A percentile compares a stretch with the other conserved stretches of the same genome.
phyloP scores from a whole-genome alignment of 805 yeast genomes.

The Teunomyces tritomae region DNA sequence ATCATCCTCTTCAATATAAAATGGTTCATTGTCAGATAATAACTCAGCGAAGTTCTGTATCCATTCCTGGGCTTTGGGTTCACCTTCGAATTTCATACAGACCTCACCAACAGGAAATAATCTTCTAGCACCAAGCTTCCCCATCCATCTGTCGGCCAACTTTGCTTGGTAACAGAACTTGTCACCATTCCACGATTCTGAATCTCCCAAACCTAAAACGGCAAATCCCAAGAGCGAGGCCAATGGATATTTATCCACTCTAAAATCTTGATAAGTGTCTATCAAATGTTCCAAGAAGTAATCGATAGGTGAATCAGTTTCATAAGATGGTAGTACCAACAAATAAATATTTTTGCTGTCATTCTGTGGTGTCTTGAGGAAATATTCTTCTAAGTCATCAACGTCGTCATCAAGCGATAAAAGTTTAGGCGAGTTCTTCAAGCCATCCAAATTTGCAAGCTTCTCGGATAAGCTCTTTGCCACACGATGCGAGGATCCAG shows the following conservation, averaged over 20 bases:
- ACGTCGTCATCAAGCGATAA: slow-evolving; percentile 76
- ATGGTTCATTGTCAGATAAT: slow-evolving; percentile 70
- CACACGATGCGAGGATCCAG: slow-evolving; percentile 74
- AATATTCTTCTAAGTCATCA: slow-evolving; percentile 80
- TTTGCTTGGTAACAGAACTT: slow-evolving; percentile 86
- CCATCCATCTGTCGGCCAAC: slow-evolving; percentile 68
- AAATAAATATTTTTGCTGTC: slow-evolving; percentile 54
- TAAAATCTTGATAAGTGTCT: slow-evolving; percentile 81
- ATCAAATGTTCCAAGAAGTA: slow-evolving; percentile 75
- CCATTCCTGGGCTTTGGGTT: slow-evolving; percentile 64
- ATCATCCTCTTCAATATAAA: slow-evolving; percentile 56
- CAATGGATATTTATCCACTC: slow-evolving; percentile 81
- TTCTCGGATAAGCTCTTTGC: slow-evolving; percentile 52
- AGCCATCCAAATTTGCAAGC: slow-evolving; percentile 25
- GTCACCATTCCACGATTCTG: slow-evolving; percentile 72
- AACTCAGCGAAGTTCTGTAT: slow-evolving; percentile 55
- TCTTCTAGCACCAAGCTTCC: slow-evolving; percentile 83
- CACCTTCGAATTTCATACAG: slow-evolving; percentile 73
- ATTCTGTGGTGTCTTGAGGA: slow-evolving; percentile 57
- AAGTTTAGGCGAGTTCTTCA: slow-evolving; percentile 46
- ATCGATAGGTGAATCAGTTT: slow-evolving; percentile 89
- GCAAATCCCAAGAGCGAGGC: slow-evolving; percentile 70
- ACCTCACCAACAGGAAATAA: slow-evolving; percentile 80
- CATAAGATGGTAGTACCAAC: slow-evolving; percentile 83
- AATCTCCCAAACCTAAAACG: slow-evolving; percentile 85